Evolutionary conservation across 306 rosid species (phyloP), one percentile per base, ranked within the genome.

Genomic region (Erythrophleum fordii): DNA sequence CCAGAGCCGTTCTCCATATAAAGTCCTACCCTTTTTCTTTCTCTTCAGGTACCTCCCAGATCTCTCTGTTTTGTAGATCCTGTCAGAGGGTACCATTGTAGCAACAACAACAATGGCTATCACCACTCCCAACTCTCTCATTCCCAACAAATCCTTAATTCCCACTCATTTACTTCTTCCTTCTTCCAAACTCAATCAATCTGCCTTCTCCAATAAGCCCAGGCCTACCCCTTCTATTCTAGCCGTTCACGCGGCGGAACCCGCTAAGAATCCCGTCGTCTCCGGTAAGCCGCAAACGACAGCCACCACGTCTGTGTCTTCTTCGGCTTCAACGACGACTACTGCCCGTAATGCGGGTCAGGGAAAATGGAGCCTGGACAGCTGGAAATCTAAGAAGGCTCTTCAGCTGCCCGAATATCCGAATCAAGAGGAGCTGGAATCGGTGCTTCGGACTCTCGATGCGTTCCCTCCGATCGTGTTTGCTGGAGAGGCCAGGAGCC

Each of bases 381-480:
- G 92, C 79, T 95, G 99, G 99, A 95, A 86, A 69, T 82, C 89
- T 2, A 95, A 89, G 88, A 92, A 88, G 87, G 99, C 99, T 22
- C 84, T 91, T 2, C 99, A 95, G 79, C 81, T 86, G 22, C 99
- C 99, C 0, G 99, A 95, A 25, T 95, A 95, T 83, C 99, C 99
- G 18, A 85, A 72, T 49, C 83, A 80, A 78, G 94, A 84, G 53
- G 99, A 88, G 16, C 87, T 95, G 1, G 88, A 93, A 0, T 70
- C 94, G 48, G 99, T 95, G 29, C 94, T 95, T 8, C 51, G 29
- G 25, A 95, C 99, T 6, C 81, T 95, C 31, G 99, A 95, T 0
- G 87, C 89, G 13, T 95, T 95, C 84, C 99, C 99, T 8, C 99
- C 99, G 12, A 92, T 95, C 41, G 99, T 95, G 22, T 95, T 95